A percentile compares a stretch with the other conserved stretches of the same genome.
Conservation (phyloP, 2,329 filamentous ascomycete genomes). For the Aureobasidium zeae region DNA sequence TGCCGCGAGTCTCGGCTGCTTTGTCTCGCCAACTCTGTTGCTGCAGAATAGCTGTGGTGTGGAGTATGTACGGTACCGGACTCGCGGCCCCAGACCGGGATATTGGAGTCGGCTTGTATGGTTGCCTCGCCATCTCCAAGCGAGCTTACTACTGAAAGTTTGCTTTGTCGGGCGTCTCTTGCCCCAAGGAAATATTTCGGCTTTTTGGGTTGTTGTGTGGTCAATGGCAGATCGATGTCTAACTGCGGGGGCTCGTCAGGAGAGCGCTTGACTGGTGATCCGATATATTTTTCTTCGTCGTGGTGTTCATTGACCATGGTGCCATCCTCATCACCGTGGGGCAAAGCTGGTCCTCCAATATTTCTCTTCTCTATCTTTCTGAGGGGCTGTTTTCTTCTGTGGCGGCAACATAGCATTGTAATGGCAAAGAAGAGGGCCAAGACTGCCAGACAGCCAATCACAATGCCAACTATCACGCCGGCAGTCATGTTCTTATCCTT, state of each 20-base stretch:
- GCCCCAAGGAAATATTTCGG: background rate
- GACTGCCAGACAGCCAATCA: constrained; percentile 26
- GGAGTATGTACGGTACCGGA: constrained; percentile 31
- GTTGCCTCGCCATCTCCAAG: constrained; percentile 32
- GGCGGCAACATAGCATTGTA: constrained; percentile 23
- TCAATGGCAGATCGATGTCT: constrained; percentile 26
- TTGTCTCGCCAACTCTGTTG: constrained; percentile 30
- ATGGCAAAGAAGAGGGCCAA: constrained; percentile 20
- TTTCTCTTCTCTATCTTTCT: constrained; percentile 24
- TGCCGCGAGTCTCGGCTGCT: constrained; percentile 7
- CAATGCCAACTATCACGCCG: constrained; percentile 26
- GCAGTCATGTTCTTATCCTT: constrained; percentile 14
- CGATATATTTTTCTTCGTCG: constrained; percentile 11
- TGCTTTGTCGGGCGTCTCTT: constrained; percentile 5
- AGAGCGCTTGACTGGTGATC: constrained; percentile 11
- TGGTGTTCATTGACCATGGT: background rate
- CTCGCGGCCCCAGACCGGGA: constrained; percentile 32
- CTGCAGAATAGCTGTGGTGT: constrained; percentile 36
- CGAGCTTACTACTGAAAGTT: constrained; percentile 29
- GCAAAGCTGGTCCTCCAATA: constrained; percentile 34
- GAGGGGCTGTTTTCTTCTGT: constrained; percentile 20
- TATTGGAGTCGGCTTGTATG: constrained; percentile 31
- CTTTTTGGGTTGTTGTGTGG: constrained; percentile 14
- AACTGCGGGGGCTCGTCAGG: constrained; percentile 34
- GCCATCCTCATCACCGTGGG: constrained; percentile 7